These are phyloP conservation scores for Yamadazyma atmosphaerica DNA, from an alignment of 1,139 yeast genomes.

Conservation along the genomic window DNA sequence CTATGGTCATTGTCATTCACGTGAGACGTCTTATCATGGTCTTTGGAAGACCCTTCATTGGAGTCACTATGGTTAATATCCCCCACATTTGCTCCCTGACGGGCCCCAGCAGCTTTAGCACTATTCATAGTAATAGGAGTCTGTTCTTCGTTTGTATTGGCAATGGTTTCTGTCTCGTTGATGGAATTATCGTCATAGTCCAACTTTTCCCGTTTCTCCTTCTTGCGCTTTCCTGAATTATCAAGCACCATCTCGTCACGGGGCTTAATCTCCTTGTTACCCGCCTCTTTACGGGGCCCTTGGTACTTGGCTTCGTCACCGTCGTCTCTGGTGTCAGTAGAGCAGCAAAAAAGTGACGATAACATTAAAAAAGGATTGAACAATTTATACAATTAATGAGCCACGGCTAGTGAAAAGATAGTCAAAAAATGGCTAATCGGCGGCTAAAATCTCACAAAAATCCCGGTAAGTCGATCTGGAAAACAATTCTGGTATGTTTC, in stretches of 20 bases:
- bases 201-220: constrained; percentile 28
- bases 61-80: not conserved
- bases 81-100: not conserved
- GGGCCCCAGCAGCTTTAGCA: too few species aligned
- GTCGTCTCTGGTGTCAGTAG: constrained; percentile 38
- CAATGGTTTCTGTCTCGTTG: constrained; percentile 46
- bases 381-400: not conserved
- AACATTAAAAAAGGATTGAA: constrained; percentile 12
- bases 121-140: constrained; percentile 9
- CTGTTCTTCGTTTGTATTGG: constrained; percentile 39
- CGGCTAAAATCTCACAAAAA: too few species aligned
- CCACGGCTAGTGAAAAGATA: not conserved
- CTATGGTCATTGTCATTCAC: not conserved
- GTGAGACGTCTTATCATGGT: not conserved
- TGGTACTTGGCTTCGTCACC: constrained; percentile 25
- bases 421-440: too few species aligned
- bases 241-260: constrained; percentile 7
- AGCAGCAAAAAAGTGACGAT: constrained; percentile 43
- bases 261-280: constrained; percentile 1
- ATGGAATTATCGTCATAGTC: constrained; percentile 42
- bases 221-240: constrained; percentile 11
- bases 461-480: too few species aligned
- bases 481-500: too few species aligned
- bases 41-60: constrained; percentile 2
- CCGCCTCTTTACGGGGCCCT: not conserved